phyloP scores from a whole-genome alignment of 2,329 filamentous ascomycete species.

The Fulvia fulva region DNA sequence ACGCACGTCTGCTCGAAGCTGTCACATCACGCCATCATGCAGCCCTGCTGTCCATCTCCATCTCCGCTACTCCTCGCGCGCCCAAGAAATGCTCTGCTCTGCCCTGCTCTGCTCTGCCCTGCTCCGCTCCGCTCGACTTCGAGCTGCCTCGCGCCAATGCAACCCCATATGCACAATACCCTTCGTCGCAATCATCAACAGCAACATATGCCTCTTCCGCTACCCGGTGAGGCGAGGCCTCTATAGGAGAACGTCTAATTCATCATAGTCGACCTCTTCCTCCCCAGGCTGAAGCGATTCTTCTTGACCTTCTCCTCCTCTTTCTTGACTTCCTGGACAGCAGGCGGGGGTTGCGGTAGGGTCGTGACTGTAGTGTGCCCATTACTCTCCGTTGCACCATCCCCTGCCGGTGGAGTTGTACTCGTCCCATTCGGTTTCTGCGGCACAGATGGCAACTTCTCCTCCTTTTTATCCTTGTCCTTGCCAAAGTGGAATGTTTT shows the following conservation, averaged over 20 bases:
- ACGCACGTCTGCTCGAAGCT: not conserved
- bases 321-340: conserved; percentile 2
- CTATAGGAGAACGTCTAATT: not conserved
- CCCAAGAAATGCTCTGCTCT: not conserved
- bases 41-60: no score
- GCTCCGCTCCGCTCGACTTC: no score
- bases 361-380: not conserved
- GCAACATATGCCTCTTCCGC: not conserved
- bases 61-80: no score
- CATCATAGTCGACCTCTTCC: conserved; percentile 59
- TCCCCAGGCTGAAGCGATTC: conserved; percentile 64
- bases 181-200: not conserved
- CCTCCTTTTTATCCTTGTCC: conserved; percentile 41
- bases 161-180: conserved; percentile 1
- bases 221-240: not conserved
- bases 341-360: not conserved
- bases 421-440: conserved; percentile 19
- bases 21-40: no score
- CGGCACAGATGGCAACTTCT: conserved; percentile 25
- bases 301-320: conserved; percentile 45
- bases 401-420: not conserved
- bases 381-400: not conserved
- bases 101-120: no score
- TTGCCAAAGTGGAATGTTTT: conserved; percentile 38
- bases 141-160: no score